Base-by-base conservation (phyloP, 164 flowering plant species). In the Sedum album region DNA sequence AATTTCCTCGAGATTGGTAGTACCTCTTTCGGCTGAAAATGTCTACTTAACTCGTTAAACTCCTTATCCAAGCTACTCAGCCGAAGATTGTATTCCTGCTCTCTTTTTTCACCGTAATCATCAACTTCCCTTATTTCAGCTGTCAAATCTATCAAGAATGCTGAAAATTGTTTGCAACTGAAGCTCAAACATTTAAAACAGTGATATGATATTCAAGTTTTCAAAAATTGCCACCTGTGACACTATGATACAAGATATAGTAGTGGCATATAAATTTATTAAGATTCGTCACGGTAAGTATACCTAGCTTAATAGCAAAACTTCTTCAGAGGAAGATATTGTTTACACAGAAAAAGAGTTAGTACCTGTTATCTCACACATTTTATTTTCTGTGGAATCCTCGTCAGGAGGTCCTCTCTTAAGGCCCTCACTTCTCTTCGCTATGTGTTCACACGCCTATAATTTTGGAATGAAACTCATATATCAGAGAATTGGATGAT, bases 21-120 rank as follows among this genome's bases (percentile, higher is more conserved):
- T 70, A 90, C 98, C 96, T 92, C 91, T 79, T 93, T 93, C 74
- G 84, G 83, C 81, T 87, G 91, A 71, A 93, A 76, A 57, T 87
- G 89, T 61, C 73, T 84, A 75, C 87, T 88, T 60, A 90, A 76
- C 78, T 93, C 96, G 73, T 79, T 75, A 76, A 93, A 67, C 71
- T 88, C 93, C 75, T 82, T 88, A 77, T 86, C 98, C 98, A 93
- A 82, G 20, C 81, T 80, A 74, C 82, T 82, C 64, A 82, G 93
- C 61, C 83, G 68, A 70, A 87, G 78, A 13, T 81, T 81, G 77
- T 90, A 91, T 73, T 93, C 95, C 96, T 84, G 86, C 77, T 88
- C 98, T n/a, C n/a, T n/a, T n/a, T n/a, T n/a, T 70, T 87, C 87
- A 55, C 82, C 85, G 10, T 73, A 86, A 76, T 79, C 88, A 74